Conservation (phyloP, 1,139 yeast genomes). For the Hemisphaericaspora xylofermentans region DNA sequence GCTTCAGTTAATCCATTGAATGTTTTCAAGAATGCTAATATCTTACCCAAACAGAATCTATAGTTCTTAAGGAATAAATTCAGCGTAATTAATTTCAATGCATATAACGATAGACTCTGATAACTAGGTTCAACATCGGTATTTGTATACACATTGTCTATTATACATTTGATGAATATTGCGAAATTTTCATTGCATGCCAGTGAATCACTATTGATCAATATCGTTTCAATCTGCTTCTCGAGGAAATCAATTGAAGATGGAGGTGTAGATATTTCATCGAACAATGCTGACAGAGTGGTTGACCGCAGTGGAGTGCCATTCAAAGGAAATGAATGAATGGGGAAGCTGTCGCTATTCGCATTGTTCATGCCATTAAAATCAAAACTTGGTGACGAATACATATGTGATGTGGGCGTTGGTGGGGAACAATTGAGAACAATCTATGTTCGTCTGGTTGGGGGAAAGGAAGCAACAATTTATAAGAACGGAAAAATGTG, state of each 20-base stretch:
- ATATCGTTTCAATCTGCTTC: constrained; percentile 21
- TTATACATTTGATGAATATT: constrained; percentile 32
- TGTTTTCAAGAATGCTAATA: constrained; percentile 34
- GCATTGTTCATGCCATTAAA: not conserved
- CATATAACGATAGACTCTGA: constrained; percentile 30
- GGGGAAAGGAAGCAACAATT: not conserved
- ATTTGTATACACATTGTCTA: constrained; percentile 27
- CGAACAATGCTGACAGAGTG: not conserved
- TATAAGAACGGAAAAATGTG: no score
- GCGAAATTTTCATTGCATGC: constrained; percentile 45
- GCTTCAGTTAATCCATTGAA: constrained; percentile 25
- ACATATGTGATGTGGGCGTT: not conserved
- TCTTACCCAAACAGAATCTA: constrained; percentile 40
- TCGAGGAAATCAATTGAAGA: constrained; percentile 11
- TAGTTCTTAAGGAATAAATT: constrained; percentile 41
- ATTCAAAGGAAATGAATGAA: constrained; percentile 1
- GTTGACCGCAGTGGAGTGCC: not conserved
- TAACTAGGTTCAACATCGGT: constrained; percentile 12
- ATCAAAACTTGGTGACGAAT: no score
- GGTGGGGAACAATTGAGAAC: no score
- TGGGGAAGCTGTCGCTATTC: not conserved
- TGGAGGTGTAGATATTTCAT: not conserved
- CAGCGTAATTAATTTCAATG: constrained; percentile 38
- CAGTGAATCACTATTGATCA: constrained; percentile 39
- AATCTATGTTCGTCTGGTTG: not conserved